Evolutionary conservation across 345 rosid species (phyloP).

Genomic region (Acer negundo): DNA sequence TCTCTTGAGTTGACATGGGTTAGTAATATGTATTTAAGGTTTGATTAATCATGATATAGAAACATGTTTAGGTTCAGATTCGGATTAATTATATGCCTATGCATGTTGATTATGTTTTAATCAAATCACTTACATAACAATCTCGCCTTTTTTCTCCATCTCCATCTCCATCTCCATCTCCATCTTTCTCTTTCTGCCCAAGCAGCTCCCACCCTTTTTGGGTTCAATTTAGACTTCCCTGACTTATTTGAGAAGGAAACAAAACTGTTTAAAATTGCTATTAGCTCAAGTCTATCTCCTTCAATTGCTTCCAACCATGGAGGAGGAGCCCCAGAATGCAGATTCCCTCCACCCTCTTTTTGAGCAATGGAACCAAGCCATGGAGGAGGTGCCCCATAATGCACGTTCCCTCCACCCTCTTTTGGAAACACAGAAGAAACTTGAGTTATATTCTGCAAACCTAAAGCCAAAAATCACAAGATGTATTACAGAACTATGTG

Average conservation of each 20-base stretch:
- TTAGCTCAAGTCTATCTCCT: constrained; percentile 34
- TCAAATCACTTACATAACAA: no score
- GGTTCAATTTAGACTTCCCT: constrained; percentile 69
- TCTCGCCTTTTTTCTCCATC: constrained; percentile 79
- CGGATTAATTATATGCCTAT: no score
- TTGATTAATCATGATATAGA: no score
- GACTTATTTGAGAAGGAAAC: constrained; percentile 36
- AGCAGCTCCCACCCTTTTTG: constrained; percentile 90
- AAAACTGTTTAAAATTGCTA: constrained; percentile 29
- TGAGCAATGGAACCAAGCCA: constrained; percentile 50
- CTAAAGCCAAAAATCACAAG: constrained; percentile 32
- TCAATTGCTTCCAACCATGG: constrained; percentile 74
- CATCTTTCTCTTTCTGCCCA: constrained; percentile 95
- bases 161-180: constrained; percentile 86
- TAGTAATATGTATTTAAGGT: no score
- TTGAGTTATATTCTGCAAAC: constrained; percentile 39
- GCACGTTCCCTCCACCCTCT: constrained; percentile 62
- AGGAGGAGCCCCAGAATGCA: constrained; percentile 84
- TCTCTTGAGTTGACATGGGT: no score
- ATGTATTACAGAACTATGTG: background rate
- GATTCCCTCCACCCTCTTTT: constrained; percentile 54
- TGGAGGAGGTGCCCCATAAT: constrained; percentile 84
- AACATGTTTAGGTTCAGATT: no score
- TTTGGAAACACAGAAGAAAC: constrained; percentile 33
- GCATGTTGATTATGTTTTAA: no score